Conservation (phyloP, 345 rosid genomes). For the Theobroma cacao region DNA sequence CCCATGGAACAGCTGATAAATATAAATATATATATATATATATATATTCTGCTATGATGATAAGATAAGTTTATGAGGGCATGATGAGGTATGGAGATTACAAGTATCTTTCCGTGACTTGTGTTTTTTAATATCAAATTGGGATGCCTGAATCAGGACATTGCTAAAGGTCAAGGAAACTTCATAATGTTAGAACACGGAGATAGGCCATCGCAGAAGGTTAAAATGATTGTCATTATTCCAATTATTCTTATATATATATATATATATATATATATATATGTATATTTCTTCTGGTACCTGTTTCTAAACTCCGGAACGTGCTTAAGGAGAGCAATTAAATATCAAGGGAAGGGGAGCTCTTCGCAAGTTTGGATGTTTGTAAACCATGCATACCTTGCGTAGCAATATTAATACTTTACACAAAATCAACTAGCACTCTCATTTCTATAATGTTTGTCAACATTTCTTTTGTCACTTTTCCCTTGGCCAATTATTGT, state of each 20-base stretch:
- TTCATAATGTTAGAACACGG: slow-evolving; percentile 23
- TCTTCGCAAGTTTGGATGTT: neutral
- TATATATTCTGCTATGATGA: neutral
- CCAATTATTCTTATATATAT: too few relatives aligned
- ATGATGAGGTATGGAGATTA: slow-evolving; percentile 23
- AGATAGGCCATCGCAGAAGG: neutral
- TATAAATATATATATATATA: slow-evolving; percentile 15
- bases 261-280: too few relatives aligned
- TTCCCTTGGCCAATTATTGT: neutral
- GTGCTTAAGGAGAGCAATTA: slow-evolving; percentile 16
- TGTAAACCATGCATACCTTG: neutral
- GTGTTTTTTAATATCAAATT: neutral
- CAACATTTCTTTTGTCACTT: neutral
- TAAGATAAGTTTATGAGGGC: slow-evolving; percentile 13
- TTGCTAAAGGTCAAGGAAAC: slow-evolving; percentile 26
- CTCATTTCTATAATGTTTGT: too few relatives aligned
- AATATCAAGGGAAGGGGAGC: neutral
- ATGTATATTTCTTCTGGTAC: too few relatives aligned
- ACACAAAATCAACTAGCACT: neutral
- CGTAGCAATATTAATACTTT: neutral
- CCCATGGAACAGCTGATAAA: slow-evolving; percentile 40
- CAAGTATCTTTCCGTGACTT: slow-evolving; percentile 25
- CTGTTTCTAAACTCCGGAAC: slow-evolving; percentile 15
- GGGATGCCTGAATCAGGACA: slow-evolving; percentile 32
- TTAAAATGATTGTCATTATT: neutral